Base-by-base conservation (phyloP, 257 asterid genomes). In the Solanum medicagineum region DNA sequence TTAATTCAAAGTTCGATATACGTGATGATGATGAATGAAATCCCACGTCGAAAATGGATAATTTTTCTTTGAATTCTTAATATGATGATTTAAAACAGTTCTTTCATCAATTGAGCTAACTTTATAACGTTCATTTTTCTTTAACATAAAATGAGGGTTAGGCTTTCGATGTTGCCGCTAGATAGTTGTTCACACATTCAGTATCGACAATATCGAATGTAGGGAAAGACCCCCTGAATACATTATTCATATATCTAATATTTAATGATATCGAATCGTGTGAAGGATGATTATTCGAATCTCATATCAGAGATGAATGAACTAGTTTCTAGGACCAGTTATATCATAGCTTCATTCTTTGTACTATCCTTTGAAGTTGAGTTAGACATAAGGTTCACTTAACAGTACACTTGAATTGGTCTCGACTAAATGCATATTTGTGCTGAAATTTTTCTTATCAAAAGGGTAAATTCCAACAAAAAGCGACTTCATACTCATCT, bases 291-390 rank as follows among this genome's bases (percentile, higher is more conserved):
- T 20, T 57, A 57, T 19, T 57, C 3, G 6, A 57, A 9, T 57
- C 7, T 6, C 13, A 20, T 9, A 62, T 62, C 1, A 24, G 70
- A 11, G 17, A 62, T 24, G 10, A 9, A 24, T 63, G 40, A 7
- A 17, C 0, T 36, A 36, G 6, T 24, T 62, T 4, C 36, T 62
- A 22, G 36, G 8, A 62, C 10, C 1, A 2, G 12, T 24, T 63
- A 8, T 63, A 12, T 24, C 10, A 1, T 11, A 12, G 22, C 4
- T 10, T 63, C 19, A 24, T 2, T 0, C 2, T 24, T 12, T 63
- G 4, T 19, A 11, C 0, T 7, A 7, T 0, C 0, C 2, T 57
- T 3, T 19, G 24, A 0, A 2, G 4, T 57, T 57, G 10, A 19
- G 5, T 57, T 57, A 19, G 1, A 1, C 12, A 0, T 3, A 19